Evolutionary conservation across 148 eudicot genomes (phyloP), one percentile per base, ranked within the genome.

Genomic region (Camellia japonica): DNA sequence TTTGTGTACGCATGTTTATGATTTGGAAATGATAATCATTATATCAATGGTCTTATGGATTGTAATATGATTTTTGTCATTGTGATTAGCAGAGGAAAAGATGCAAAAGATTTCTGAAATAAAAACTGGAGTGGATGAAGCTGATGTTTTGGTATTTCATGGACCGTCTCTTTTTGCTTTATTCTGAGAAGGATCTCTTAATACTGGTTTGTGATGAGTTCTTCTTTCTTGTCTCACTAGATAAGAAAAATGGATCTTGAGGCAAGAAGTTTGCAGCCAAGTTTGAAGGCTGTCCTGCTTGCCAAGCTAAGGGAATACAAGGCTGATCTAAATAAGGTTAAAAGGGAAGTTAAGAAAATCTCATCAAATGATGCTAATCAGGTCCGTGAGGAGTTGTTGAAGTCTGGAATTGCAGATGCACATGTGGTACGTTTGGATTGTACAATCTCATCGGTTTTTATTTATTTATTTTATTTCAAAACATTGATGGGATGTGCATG

Each of bases 171-270:
- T 68, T 79, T 69, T 49, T 49, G 64, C 66, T 79, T 55, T 13
- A 49, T 7, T 56, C 47, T 79, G 23, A 66, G 42, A 1, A 18
- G 15, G 59, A 11, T 16, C 11, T 20, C 60, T 62, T 41, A 46
- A 3, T 52, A 30, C 52, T 70, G 41, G 14, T 69, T 75, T 74
- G 18, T 49, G 16, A 74, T 82, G 58, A 81, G 73, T 60, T 55
- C 67, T 51, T 70, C 73, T 42, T 61, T 46, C 69, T 54, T 56
- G 61, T 71, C 59, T 83, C 65, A 74, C 71, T 87, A 94, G 98
- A 91, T 94, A 74, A 91, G 98, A 20, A 94, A 94, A 88, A 94
- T 94, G 98, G 98, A 94, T 83, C 90, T 94, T 64, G 98, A 94
- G 89, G 98, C 97, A 42, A 87, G 97, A 87, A 94, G 97, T 85